Base-by-base conservation (phyloP, 257 asterid species). In the Lithospermum erythrorhizon region DNA sequence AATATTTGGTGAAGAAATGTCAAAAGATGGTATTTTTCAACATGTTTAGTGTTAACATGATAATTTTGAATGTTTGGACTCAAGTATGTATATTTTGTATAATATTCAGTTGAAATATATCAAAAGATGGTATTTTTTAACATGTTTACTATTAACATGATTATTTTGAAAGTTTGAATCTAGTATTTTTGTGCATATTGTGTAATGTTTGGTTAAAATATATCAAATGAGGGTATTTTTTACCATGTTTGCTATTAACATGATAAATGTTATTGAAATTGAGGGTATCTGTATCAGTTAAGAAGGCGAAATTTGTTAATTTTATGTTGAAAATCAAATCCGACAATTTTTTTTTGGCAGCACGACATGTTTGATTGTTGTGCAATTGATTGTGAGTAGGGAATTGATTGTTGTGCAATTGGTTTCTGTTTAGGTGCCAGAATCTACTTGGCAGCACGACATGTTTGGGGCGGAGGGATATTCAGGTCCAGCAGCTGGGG, bases 381-480 rank as follows among this genome's bases (percentile, higher is more conserved):
- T 27, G 32, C 4, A 3, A 27, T 27, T 7, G 32, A 27, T 6
- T 52, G 23, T n/a, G n/a, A 17, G 11, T 5, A 52, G 21, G 21
- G 20, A 2, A 19, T 51, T 10, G 8, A 9, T 62, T 67, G 16
- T 67, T 23, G 32, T 63, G 52, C 24, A 65, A 57, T 63, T 59
- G 27, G 53, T 30, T 61, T 70, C 59, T 62, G 62, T 71, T 21
- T 74, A 93, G 97, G 98, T 95, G 13, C 95, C 94, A 20, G 96
- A 89, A 23, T 30, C 91, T 17, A 69, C 75, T 65, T 93, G 98
- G 98, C 79, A 80, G 41, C 96, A 88, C 68, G 95, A 83, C 64
- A 76, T 86, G 97, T 93, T 78, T 61, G 20, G 79, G 32, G 67
- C 69, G 58, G 80, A 64, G 58, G 65, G 68, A 9, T 58, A 54